Base-by-base conservation (phyloP, 495 filamentous ascomycete genomes). In the Aspergillus baeticus region DNA sequence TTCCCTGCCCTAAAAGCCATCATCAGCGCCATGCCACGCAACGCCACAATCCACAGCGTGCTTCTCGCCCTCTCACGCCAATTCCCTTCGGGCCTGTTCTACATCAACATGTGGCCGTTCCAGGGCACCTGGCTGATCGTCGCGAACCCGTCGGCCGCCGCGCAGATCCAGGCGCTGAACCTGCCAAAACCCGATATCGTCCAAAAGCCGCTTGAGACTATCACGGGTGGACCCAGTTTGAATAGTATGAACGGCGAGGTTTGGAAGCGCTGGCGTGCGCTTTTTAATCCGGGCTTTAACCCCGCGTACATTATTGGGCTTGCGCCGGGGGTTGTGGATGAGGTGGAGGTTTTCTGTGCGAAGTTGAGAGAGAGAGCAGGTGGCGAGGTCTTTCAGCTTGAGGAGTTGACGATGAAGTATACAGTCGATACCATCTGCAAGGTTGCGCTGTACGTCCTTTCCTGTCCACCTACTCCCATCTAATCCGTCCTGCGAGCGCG, bases 211-310 rank as follows among this genome's bases (percentile, higher is more conserved):
- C 35, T 56, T 33, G 34, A 26, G 34, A 35, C 53, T 0, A 56
- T 56, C 20, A 49, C 53, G 0, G 53, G 53, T 2, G 53, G 53
- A 13, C 53, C 53, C 2, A 56, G 43, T 18, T 10, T 56, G 22
- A 39, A 48, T 1, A 41, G 33, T 18, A 56, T 49, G 43, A 18
- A 37, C 15, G 33, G 34, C 1, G 13, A 22, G 7, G 33, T n/a
- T 6, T 49, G 44, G 53, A 56, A 56, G 13, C 41, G 33, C 6
- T 48, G 53, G 44, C 10, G 53, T 3, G 42, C 43, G 5, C 10
- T 56, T 29, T 49, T 56, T 13, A 48, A 56, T 18, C 53, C 43
- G 1, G 53, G 53, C 0, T 56, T 56, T 20, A 56, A 38, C n/a
- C 31, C 44, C 1, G 21, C 8, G 0, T 47, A 37, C 20, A 21